Conservation (phyloP, 2,329 filamentous ascomycete genomes). For the Apiospora hydei region DNA sequence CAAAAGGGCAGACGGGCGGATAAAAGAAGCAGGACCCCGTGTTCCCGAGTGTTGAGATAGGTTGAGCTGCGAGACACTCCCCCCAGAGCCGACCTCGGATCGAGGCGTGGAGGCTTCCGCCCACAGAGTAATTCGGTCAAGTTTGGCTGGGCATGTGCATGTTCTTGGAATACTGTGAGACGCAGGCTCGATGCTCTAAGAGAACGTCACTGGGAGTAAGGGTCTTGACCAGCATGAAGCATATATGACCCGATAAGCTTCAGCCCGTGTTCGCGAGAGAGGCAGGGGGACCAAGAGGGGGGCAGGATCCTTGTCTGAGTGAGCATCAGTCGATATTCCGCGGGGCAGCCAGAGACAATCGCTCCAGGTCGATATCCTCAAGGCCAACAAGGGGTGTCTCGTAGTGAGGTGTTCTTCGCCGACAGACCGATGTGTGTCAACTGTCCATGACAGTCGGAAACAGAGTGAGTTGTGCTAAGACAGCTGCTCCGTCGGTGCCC, state of each 20-base stretch:
- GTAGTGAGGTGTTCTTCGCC: not conserved
- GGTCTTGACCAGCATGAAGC: conserved; percentile 17
- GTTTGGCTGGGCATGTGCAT: conserved; percentile 15
- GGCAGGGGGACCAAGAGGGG: not conserved
- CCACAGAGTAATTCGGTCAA: not conserved
- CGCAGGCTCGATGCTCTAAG: not conserved
- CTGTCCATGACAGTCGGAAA: not conserved
- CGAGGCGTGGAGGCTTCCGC: conserved; percentile 7
- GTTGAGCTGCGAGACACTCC: conserved; percentile 10
- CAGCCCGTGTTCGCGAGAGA: not conserved
- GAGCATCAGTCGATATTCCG: not conserved
- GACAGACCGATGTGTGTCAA: not conserved
- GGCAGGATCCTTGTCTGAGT: not conserved
- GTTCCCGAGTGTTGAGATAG: not conserved
- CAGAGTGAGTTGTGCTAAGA: not conserved
- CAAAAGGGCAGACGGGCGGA: not conserved
- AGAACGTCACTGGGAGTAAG: not conserved
- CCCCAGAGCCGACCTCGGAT: conserved; percentile 10
- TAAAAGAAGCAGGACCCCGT: conserved; percentile 10
- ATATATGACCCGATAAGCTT: conserved; percentile 13
- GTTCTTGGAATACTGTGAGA: conserved; percentile 7
- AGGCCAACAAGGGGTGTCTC: not conserved
- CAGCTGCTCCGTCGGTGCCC: not conserved
- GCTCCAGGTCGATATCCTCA: not conserved
- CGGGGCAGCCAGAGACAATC: not conserved